Percentiles rank a stretch among this genome's conserved stretches.
phyloP scores from a whole-genome alignment of 148 eudicot species.

The Silene uniflora region DNA sequence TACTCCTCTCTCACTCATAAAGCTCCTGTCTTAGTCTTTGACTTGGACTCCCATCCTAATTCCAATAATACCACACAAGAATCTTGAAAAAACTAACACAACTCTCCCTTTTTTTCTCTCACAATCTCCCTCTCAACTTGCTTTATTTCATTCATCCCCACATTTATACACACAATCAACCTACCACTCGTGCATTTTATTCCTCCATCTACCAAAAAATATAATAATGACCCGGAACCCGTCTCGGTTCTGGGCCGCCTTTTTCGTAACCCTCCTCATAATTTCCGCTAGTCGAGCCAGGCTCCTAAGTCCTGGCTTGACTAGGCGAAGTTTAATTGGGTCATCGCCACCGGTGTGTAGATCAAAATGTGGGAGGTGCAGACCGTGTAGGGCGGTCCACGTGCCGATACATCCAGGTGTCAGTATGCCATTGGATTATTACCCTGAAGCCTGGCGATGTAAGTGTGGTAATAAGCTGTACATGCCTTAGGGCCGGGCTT shows the following conservation, averaged over 20 bases:
- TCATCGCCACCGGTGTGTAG: slow-evolving; percentile 76
- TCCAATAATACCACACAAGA: slow-evolving; percentile 2
- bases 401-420: slow-evolving; percentile 65
- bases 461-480: slow-evolving; percentile 60
- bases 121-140: no score
- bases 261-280: background rate
- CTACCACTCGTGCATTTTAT: background rate
- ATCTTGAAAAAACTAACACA: background rate
- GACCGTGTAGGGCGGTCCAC: slow-evolving; percentile 69
- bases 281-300: background rate
- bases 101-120: background rate
- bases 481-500: slow-evolving; percentile 61
- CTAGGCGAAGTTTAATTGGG: slow-evolving; percentile 37
- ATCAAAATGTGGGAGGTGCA: slow-evolving; percentile 64
- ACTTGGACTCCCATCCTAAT: slow-evolving; percentile 29
- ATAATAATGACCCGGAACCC: slow-evolving; percentile 6
- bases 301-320: background rate
- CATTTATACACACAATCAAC: background rate
- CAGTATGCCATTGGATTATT: slow-evolving; percentile 61
- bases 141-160: background rate
- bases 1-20: slow-evolving; percentile 15
- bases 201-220: no score
- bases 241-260: background rate
- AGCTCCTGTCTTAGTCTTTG: slow-evolving; percentile 31
- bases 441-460: slow-evolving; percentile 93